These are phyloP conservation scores for Diplodia seriata DNA, from an alignment of 2,329 filamentous ascomycete genomes.

Conservation along the genomic window DNA sequence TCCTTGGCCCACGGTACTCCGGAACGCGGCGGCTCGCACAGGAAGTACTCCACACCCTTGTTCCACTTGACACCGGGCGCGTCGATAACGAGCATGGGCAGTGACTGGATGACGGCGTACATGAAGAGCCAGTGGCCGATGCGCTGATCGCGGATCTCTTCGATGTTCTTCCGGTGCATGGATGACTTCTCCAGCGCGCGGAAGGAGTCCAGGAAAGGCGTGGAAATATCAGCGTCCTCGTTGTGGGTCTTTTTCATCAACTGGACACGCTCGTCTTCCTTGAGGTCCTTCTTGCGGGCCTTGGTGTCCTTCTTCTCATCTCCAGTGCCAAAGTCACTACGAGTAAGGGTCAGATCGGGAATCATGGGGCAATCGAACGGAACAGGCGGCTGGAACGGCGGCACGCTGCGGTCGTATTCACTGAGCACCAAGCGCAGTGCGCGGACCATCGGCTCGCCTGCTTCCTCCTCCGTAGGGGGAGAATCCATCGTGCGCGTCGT, in stretches of 20 bases:
- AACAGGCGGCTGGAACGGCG: slow-evolving; percentile 87
- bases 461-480: slow-evolving; percentile 64
- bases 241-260: slow-evolving; percentile 85
- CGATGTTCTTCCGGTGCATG: slow-evolving; percentile 66
- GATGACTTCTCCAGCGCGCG: slow-evolving; percentile 74
- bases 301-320: slow-evolving; percentile 77
- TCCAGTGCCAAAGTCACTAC: slow-evolving; percentile 68
- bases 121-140: slow-evolving; percentile 83
- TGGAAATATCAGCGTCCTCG: slow-evolving; percentile 67
- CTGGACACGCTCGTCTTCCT: slow-evolving; percentile 77
- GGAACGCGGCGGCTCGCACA: slow-evolving; percentile 76
- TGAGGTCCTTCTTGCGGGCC: slow-evolving; percentile 73
- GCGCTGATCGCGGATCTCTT: slow-evolving; percentile 74
- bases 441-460: slow-evolving; percentile 64
- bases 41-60: slow-evolving; percentile 80
- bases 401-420: slow-evolving; percentile 88
- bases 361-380: slow-evolving; percentile 86
- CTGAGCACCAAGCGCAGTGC: slow-evolving; percentile 80
- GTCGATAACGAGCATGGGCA: slow-evolving; percentile 80
- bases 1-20: slow-evolving; percentile 77
- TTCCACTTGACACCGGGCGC: slow-evolving; percentile 72
- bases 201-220: slow-evolving; percentile 72
- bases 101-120: slow-evolving; percentile 76
- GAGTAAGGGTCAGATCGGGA: slow-evolving; percentile 71
- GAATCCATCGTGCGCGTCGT: slow-evolving; percentile 78